Percentiles rank a stretch among this genome's conserved stretches.
Conservation (phyloP, 2,329 filamentous ascomycete species). For the Sporothrix curviconia region DNA sequence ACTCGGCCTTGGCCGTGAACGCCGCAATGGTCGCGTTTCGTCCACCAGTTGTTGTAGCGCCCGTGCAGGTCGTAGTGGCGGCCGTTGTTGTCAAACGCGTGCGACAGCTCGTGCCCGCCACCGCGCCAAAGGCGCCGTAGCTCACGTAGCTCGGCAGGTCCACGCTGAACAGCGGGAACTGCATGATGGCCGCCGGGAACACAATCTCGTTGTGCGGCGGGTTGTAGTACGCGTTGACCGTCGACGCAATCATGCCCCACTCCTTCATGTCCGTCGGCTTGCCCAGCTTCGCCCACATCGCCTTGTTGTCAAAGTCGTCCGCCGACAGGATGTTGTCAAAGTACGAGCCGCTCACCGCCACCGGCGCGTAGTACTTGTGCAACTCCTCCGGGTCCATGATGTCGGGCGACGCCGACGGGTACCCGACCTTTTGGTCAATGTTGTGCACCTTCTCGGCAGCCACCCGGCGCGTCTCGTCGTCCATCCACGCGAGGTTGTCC, state of each 20-base stretch:
- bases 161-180: conserved; percentile 59
- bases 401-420: conserved; percentile 52
- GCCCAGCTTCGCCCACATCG: conserved; percentile 51
- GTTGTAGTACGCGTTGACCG: conserved; percentile 62
- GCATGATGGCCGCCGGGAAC: conserved; percentile 64
- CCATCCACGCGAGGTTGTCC: conserved; percentile 58
- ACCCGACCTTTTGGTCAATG: conserved; percentile 63
- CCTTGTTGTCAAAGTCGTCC: conserved; percentile 39
- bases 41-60: conserved; percentile 63
- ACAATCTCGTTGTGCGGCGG: conserved; percentile 60
- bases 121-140: conserved; percentile 62
- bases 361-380: conserved; percentile 47
- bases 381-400: conserved; percentile 52
- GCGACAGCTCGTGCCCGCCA: conserved; percentile 63
- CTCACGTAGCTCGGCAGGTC: conserved; percentile 57
- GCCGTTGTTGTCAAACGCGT: conserved; percentile 62
- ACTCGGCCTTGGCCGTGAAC: conserved; percentile 54
- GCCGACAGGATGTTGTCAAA: conserved; percentile 53
- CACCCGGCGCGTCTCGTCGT: conserved; percentile 49
- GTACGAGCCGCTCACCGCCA: conserved; percentile 45
- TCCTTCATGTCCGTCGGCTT: conserved; percentile 54
- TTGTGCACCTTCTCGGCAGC: conserved; percentile 60
- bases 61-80: conserved; percentile 59
- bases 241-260: conserved; percentile 55
- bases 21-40: conserved; percentile 49